Evolutionary conservation across 83 land plant genomes (phyloP), one percentile per base, ranked within the genome.

Genomic region (Diphasiastrum complanatum): DNA sequence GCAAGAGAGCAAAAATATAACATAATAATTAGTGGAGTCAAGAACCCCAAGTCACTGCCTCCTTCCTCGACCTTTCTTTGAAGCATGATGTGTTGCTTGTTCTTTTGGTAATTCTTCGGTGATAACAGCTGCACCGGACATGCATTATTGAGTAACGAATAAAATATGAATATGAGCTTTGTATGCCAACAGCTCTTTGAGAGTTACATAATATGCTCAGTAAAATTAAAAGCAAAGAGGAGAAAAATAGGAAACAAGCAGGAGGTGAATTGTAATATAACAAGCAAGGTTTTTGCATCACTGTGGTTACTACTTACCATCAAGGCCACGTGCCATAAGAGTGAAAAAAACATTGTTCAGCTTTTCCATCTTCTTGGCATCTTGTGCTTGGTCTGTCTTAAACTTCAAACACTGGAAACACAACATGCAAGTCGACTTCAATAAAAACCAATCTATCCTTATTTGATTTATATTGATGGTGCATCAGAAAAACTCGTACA

Each of bases 371-470:
- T 83, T 90, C 71, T 84, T 90, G 6, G 78, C 80, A 66, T 90
- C 97, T 69, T 90, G 97, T n/a, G 87, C 92, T 61, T 90, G 91
- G 64, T 90, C 97, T 2, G 97, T 90, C 79, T 83, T 90, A 34
- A 79, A 90, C 72, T 90, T 85, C 22, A 90, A 75, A 64, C 97
- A 90, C 97, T 85, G 82, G 24, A 82, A 48, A 54, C n/a, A n/a
- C n/a, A n/a, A n/a, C n/a, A n/a, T n/a, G n/a, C n/a, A n/a, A n/a
- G n/a, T n/a, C n/a, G n/a, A n/a, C n/a, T n/a, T n/a, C n/a, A n/a
- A n/a, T n/a, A n/a, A n/a, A n/a, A n/a, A n/a, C n/a, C n/a, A n/a
- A n/a, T n/a, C n/a, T n/a, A n/a, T n/a, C n/a, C n/a, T n/a, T n/a
- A n/a, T n/a, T n/a, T n/a, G n/a, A n/a, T n/a, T n/a, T n/a, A n/a